These are phyloP conservation scores for Neurospora sp. DNA, from an alignment of 495 filamentous ascomycete species.

Conservation along the genomic window DNA sequence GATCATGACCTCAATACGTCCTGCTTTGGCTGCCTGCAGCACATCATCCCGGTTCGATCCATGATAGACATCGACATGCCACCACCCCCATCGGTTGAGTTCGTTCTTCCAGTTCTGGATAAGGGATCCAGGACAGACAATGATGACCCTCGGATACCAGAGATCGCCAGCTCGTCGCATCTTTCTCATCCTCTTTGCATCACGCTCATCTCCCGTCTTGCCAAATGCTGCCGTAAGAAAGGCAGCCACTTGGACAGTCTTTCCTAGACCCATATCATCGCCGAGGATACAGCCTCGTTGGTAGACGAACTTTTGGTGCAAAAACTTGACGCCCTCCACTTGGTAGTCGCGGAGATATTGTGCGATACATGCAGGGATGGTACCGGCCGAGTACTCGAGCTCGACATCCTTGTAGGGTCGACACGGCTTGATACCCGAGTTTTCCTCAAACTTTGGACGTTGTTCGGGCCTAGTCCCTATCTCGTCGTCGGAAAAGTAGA, in stretches of 20 bases:
- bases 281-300: conserved; percentile 86
- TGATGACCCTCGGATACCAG: conserved; percentile 84
- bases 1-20: conserved; percentile 77
- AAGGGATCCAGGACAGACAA: conserved; percentile 80
- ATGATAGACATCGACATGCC: conserved; percentile 79
- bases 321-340: conserved; percentile 71
- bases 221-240: conserved; percentile 91
- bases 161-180: conserved; percentile 48
- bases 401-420: conserved; percentile 65
- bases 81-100: conserved; percentile 87
- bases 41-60: conserved; percentile 63
- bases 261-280: conserved; percentile 96
- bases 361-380: conserved; percentile 84
- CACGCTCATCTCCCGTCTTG: conserved; percentile 85
- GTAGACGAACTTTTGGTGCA: conserved; percentile 85
- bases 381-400: conserved; percentile 64
- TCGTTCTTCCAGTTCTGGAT: conserved; percentile 89
- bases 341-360: conserved; percentile 93
- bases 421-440: conserved; percentile 44
- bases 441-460: conserved; percentile 54
- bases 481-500: conserved; percentile 86
- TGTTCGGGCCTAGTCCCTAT: conserved; percentile 51
- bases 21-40: conserved; percentile 62
- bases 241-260: conserved; percentile 93
- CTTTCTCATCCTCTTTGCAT: conserved; percentile 86